Evolutionary conservation across 2,329 filamentous ascomycete species (phyloP).

Genomic region (Aureobasidium sp.): DNA sequence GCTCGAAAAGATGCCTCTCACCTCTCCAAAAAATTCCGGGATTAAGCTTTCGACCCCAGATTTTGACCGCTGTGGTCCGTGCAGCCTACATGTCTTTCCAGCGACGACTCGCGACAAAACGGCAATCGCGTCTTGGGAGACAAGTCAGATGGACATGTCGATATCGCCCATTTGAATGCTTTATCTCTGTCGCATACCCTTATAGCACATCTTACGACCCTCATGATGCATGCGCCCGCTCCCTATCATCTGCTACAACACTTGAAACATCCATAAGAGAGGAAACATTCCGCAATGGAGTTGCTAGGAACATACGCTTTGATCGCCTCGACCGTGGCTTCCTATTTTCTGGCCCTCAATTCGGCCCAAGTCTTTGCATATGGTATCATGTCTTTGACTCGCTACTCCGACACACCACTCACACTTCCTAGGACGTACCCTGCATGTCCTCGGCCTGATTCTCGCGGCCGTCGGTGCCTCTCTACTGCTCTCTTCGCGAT

Average conservation of each 20-base stretch:
- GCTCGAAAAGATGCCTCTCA: background rate
- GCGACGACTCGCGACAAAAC: background rate
- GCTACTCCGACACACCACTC: background rate
- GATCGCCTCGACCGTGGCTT: conserved; percentile 27
- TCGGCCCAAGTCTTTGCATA: conserved; percentile 5
- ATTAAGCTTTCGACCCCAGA: background rate
- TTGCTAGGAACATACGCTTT: conserved; percentile 2
- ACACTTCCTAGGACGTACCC: conserved; percentile 24
- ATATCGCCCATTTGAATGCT: background rate
- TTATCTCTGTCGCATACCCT: background rate
- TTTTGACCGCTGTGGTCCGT: background rate
- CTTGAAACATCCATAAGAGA: background rate
- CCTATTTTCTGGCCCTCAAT: conserved; percentile 21
- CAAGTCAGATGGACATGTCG: background rate
- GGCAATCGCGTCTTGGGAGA: background rate
- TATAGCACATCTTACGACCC: background rate
- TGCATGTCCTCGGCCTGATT: conserved; percentile 37
- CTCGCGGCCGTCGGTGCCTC: conserved; percentile 36
- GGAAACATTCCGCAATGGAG: conserved; percentile 6
- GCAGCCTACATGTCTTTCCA: background rate
- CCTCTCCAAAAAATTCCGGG: background rate
- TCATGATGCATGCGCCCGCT: background rate
- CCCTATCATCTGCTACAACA: background rate
- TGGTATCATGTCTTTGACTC: background rate
- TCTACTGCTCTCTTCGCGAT: conserved; percentile 33